Base-by-base conservation (phyloP, 106 monocot species). In the Posidonia australis region DNA sequence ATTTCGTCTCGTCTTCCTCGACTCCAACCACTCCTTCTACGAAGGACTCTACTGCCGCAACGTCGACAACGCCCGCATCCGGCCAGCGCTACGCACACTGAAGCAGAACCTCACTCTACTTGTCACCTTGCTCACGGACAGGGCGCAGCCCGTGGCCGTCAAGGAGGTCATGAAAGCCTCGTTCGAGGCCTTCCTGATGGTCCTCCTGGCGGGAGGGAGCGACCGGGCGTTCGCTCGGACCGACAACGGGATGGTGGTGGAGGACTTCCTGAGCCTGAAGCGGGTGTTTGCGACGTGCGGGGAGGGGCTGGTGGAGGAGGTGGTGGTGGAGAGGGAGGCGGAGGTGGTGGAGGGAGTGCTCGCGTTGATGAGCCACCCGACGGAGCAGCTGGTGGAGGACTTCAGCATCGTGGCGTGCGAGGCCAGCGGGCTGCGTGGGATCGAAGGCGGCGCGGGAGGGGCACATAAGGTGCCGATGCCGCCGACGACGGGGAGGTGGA, bases 401-500 rank as follows among this genome's bases (percentile, higher is more conserved):
- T 75, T 75, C 46, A 54, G 67, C 68, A 51, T 52, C 28, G 53
- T 54, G 31, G 75, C 62, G 19, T 61, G 75, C 53, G 75, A 75
- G 62, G 60, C 68, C 11, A 62, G 62, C 21, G 75, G 75, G 22
- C 9, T 58, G 10, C 58, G 74, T 0, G 48, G 47, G 3, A n/a
- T 66, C 10, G 14, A 43, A 5, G 24, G 58, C 21, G 65, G 46
- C 13, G 21, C 26, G 0, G 65, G 57, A 5, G 47, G 17, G 20
- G 58, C 13, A 30, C 58, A 60, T 49, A 48, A 43, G 62, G 19
- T 75, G 53, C 75, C 75, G 29, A 75, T 75, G 75, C 75, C 68
- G 13, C 75, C 75, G 13, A 75, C 75, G 44, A 75, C 75, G 51
- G 75, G 75, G 53, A 75, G 68, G 68, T 75, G 75, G 75, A 68